Percentiles rank a stretch among this genome's conserved stretches.
phyloP scores from a whole-genome alignment of 352 stramenopile genomes.

The Lagenidium giganteum region DNA sequence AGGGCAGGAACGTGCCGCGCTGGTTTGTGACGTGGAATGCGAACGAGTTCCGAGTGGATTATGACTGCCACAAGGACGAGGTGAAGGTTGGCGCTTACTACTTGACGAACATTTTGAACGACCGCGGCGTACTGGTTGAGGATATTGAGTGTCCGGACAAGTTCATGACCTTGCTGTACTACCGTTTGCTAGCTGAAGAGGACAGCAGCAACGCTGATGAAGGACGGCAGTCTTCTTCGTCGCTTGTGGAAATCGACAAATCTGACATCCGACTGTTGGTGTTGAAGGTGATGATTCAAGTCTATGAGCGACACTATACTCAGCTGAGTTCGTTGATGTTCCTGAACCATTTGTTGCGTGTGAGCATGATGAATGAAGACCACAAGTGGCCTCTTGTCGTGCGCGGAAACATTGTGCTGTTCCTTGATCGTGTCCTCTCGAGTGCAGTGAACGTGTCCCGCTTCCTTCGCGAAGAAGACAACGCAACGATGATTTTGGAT shows the following conservation, averaged over 20 bases:
- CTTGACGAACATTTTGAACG: constrained; percentile 73
- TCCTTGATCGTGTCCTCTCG: constrained; percentile 75
- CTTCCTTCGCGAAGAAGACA: constrained; percentile 67
- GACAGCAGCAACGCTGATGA: constrained; percentile 5
- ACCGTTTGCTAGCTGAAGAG: constrained; percentile 74
- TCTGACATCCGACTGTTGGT: constrained; percentile 78
- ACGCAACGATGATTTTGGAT: constrained; percentile 72
- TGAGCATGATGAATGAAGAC: constrained; percentile 68
- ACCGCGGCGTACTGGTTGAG: constrained; percentile 73
- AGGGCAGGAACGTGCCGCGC: constrained; percentile 55
- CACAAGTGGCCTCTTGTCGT: constrained; percentile 67
- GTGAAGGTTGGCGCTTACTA: constrained; percentile 85
- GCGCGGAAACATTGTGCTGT: constrained; percentile 80
- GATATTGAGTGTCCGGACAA: constrained; percentile 69
- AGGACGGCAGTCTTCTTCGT: constrained; percentile 21
- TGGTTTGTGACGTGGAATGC: constrained; percentile 86
- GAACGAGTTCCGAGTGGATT: constrained; percentile 83
- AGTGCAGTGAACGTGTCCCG: constrained; percentile 76
- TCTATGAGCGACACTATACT: constrained; percentile 78
- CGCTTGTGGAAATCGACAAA: constrained; percentile 34
- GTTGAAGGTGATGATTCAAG: constrained; percentile 84
- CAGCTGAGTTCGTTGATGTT: constrained; percentile 76
- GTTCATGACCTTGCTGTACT: constrained; percentile 87
- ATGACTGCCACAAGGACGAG: constrained; percentile 61
- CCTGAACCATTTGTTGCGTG: constrained; percentile 75